Base-by-base conservation (phyloP, 176 grass and related monocot genomes). In the Lolium rigidum region DNA sequence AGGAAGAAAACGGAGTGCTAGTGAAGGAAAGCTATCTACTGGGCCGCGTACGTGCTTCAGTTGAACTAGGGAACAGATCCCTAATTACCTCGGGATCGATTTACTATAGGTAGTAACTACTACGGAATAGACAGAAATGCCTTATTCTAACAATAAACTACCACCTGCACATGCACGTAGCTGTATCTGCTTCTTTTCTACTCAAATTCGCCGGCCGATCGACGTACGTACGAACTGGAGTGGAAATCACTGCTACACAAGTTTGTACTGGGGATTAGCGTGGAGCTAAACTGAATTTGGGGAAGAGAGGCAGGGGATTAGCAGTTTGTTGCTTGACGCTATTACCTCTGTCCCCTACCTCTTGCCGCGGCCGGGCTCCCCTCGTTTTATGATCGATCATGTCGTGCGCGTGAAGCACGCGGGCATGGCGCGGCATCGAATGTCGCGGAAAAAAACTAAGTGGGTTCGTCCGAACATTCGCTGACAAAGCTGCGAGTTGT, bases 1-100 rank as follows among this genome's bases (percentile, higher is more conserved):
- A 57, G 37, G 17, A 64, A 9, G 24, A 67, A 67, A 82, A 8
- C 48, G 43, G 80, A 84, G 84, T 90, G 89, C 18, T 80, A 83
- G 84, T 67, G 84, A 90, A 90, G 80, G 47, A 79, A 87, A 87
- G 89, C 84, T 74, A 84, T 10, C 46, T 69, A 39, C n/a, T 59
- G 26, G 3, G 5, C 26, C 4, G 16, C 0, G 25, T 18, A 60
- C 61, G 49, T 70, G 52, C 15, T 82, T 70, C 15, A 26, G 0
- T 25, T 79, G 11, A 38, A 41, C 5, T 41, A 41, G 39, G 39
- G 39, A 41, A 8, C 66, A 62, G 44, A 61, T 51, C 66, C 75
- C 75, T 80, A 75, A 90, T 84, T 90, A 80, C 58, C 75, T 87
- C 58, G 85, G 80, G 89, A 90, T 90, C 85, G 74, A 67, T 90